These are phyloP conservation scores for Xylaria palmicola DNA, from an alignment of 495 filamentous ascomycete genomes.

Conservation along the genomic window DNA sequence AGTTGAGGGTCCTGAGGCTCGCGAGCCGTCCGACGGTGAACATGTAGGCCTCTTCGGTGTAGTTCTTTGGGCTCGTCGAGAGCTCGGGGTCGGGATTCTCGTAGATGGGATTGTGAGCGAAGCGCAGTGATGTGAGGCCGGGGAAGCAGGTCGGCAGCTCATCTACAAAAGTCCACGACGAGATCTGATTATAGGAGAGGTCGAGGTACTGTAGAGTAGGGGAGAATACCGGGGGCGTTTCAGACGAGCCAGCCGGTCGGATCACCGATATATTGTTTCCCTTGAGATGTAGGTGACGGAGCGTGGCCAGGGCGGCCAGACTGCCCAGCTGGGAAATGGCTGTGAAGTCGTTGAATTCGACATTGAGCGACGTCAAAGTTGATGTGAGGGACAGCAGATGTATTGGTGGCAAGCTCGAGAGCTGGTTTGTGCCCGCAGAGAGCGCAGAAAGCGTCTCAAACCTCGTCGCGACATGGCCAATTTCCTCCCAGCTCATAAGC, in stretches of 20 bases:
- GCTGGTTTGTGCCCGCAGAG: conserved; percentile 46
- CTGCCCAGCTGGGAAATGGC: conserved; percentile 56
- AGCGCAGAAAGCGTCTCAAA: conserved; percentile 65
- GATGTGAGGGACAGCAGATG: conserved; percentile 47
- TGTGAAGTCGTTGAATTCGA: conserved; percentile 75
- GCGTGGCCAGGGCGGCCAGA: conserved; percentile 56
- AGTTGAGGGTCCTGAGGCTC: conserved; percentile 70
- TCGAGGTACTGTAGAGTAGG: conserved; percentile 64
- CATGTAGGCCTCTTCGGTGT: conserved; percentile 78
- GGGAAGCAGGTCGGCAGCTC: conserved; percentile 64
- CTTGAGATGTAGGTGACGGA: conserved; percentile 62
- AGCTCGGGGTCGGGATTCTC: conserved; percentile 49
- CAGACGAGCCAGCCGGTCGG: conserved; percentile 19
- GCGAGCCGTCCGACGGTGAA: conserved; percentile 77
- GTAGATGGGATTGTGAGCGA: conserved; percentile 83
- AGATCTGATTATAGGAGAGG: conserved; percentile 73
- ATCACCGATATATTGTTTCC: conserved; percentile 50
- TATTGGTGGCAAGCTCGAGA: conserved; percentile 39
- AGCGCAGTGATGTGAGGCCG: conserved; percentile 65
- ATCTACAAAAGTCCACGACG: conserved; percentile 71
- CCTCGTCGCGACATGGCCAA: conserved; percentile 46
- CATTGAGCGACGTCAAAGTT: conserved; percentile 56
- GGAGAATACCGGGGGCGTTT: conserved; percentile 28
- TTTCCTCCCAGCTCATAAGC: conserved; percentile 69
- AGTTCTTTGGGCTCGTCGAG: conserved; percentile 34